Percentiles rank a stretch among this genome's conserved stretches.
phyloP scores from a whole-genome alignment of 441 rosid species.

The Macaranga tanarius region DNA sequence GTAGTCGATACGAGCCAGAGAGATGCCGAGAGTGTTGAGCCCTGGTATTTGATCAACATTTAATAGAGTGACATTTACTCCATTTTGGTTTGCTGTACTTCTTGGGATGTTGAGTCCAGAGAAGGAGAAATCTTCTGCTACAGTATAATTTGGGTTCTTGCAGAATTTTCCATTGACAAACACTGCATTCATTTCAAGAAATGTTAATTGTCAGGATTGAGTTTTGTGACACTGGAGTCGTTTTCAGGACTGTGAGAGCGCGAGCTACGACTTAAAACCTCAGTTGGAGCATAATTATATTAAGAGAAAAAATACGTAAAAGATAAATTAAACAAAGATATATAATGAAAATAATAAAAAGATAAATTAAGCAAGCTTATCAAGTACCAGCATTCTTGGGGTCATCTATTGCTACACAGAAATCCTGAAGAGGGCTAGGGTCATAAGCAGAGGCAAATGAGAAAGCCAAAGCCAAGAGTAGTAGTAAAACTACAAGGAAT shows the following conservation, averaged over 20 bases:
- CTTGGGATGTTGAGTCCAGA: slow-evolving; percentile 24
- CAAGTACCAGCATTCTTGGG: slow-evolving; percentile 12
- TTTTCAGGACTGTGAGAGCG: too few relatives aligned
- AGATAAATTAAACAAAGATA: too few relatives aligned
- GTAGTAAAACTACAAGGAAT: too few relatives aligned
- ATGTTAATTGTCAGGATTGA: background rate
- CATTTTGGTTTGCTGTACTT: slow-evolving; percentile 23
- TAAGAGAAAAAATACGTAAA: too few relatives aligned
- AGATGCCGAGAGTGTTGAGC: slow-evolving; percentile 35
- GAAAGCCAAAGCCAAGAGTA: too few relatives aligned
- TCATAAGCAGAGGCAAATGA: slow-evolving; percentile 19
- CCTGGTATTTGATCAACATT: slow-evolving; percentile 28
- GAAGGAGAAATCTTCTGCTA: slow-evolving; percentile 23
- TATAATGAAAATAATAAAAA: too few relatives aligned
- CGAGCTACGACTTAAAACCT: too few relatives aligned
- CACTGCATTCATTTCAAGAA: slow-evolving; percentile 5
- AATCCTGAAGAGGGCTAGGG: slow-evolving; percentile 38
- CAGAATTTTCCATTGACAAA: slow-evolving; percentile 34
- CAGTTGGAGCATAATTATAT: too few relatives aligned
- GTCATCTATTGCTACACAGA: slow-evolving; percentile 31
- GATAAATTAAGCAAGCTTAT: too few relatives aligned
- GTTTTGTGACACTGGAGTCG: too few relatives aligned
- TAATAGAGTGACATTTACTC: slow-evolving; percentile 24
- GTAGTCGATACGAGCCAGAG: slow-evolving; percentile 28
- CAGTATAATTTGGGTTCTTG: slow-evolving; percentile 23